phyloP scores from a whole-genome alignment of 2,329 filamentous ascomycete genomes.

The Bipolaris oryzae region DNA sequence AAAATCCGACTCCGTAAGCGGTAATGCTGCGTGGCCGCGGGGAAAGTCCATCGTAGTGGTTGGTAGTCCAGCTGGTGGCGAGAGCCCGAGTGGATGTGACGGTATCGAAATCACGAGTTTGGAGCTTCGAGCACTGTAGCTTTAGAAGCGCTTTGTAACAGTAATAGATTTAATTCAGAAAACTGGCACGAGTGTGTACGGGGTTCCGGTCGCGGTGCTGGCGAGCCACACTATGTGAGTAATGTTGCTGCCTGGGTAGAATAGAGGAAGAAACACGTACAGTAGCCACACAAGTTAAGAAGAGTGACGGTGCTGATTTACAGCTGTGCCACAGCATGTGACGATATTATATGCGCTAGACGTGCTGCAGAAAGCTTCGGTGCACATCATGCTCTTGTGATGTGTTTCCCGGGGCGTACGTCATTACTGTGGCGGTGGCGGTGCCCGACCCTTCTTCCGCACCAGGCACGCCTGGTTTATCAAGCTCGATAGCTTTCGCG shows the following conservation, averaged over 20 bases:
- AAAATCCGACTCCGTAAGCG: conserved; percentile 43
- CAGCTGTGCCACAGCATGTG: conserved; percentile 38
- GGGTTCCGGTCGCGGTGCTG: not conserved
- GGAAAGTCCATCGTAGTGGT: conserved; percentile 41
- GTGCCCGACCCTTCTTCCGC: conserved; percentile 1
- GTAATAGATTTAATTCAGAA: not conserved
- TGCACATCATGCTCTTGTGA: conserved; percentile 9
- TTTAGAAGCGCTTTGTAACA: not conserved
- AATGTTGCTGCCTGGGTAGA: conserved; percentile 42
- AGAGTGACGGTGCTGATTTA: conserved; percentile 27
- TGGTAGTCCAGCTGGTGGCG: conserved; percentile 13
- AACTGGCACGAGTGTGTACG: not conserved
- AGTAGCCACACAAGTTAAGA: conserved; percentile 4
- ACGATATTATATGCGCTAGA: conserved; percentile 12
- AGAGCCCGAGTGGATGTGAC: not conserved
- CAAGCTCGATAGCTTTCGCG: not conserved
- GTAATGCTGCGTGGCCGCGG: conserved; percentile 36
- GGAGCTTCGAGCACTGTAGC: not conserved
- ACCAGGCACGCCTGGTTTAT: not conserved
- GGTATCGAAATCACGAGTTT: conserved; percentile 2
- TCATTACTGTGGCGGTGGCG: conserved; percentile 22
- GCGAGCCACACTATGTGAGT: conserved; percentile 12
- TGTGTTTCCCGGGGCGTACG: conserved; percentile 5
- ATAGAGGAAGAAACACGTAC: conserved; percentile 27
- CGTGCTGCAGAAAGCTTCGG: not conserved